These are phyloP conservation scores for Lasiodiplodia theobromae DNA, from an alignment of 2,329 filamentous ascomycete genomes.

Conservation along the genomic window DNA sequence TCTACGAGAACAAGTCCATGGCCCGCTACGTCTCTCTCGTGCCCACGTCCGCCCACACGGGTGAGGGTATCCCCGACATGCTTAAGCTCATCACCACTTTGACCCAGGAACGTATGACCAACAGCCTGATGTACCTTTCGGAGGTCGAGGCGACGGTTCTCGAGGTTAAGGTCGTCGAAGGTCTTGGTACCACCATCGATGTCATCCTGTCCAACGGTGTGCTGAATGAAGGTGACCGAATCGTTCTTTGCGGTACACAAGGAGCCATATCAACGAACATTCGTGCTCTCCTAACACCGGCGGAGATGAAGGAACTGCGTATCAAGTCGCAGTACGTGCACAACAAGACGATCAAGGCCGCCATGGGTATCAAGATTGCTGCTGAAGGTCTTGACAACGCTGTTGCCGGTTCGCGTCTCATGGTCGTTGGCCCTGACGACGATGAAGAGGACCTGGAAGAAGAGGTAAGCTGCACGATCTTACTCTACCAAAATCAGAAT, in stretches of 20 bases:
- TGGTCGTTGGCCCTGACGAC: slow-evolving; percentile 93
- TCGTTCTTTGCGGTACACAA: slow-evolving; percentile 96
- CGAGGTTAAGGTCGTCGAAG: slow-evolving; percentile 98
- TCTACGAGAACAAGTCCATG: slow-evolving; percentile 98
- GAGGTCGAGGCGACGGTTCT: slow-evolving; percentile 98
- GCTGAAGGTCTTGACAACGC: slow-evolving; percentile 94
- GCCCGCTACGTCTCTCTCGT: slow-evolving; percentile 93
- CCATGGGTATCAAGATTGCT: slow-evolving; percentile 97
- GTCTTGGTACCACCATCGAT: slow-evolving; percentile 98
- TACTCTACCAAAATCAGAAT: not conserved
- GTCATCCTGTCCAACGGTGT: slow-evolving; percentile 97
- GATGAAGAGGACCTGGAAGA: slow-evolving; percentile 97
- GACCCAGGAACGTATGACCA: slow-evolving; percentile 97
- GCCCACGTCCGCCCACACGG: slow-evolving; percentile 97
- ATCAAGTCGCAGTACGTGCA: slow-evolving; percentile 97
- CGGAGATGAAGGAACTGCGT: slow-evolving; percentile 90
- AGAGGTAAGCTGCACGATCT: slow-evolving; percentile 57
- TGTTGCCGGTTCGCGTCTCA: slow-evolving; percentile 92
- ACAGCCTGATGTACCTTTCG: slow-evolving; percentile 95
- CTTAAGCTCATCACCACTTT: slow-evolving; percentile 91
- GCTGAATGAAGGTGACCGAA: slow-evolving; percentile 89
- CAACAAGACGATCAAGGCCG: slow-evolving; percentile 99
- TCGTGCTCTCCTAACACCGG: slow-evolving; percentile 89
- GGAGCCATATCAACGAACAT: slow-evolving; percentile 96
- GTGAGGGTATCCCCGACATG: slow-evolving; percentile 98